A percentile compares a stretch with the other conserved stretches of the same genome.
Conservation (phyloP, 495 filamentous ascomycete species). For the Margaritispora aquatica region DNA sequence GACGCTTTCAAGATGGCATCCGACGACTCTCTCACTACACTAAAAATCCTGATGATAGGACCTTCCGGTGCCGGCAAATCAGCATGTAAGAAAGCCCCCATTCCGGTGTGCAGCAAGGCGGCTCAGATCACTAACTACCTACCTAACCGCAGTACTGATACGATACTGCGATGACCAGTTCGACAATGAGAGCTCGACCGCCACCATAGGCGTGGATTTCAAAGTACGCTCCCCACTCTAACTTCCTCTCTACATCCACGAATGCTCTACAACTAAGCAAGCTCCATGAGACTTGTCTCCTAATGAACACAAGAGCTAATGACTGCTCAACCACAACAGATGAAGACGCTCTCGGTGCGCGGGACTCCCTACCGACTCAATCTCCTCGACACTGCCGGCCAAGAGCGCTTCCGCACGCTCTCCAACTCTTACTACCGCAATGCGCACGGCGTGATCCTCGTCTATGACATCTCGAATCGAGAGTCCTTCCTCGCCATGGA, state of each 20-base stretch:
- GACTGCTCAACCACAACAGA: conserved; percentile 13
- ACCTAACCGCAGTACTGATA: conserved; percentile 28
- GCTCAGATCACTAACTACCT: background rate
- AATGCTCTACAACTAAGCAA: no score
- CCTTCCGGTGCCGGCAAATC: conserved; percentile 49
- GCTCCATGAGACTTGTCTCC: no score
- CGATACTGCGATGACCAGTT: conserved; percentile 55
- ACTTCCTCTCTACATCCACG: no score
- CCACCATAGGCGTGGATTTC: conserved; percentile 58
- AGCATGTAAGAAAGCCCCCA: conserved; percentile 35
- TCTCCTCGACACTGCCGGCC: conserved; percentile 52
- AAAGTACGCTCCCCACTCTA: conserved; percentile 33
- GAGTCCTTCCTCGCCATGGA: conserved; percentile 51
- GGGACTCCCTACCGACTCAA: conserved; percentile 49
- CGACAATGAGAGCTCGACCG: conserved; percentile 48
- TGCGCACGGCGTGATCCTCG: conserved; percentile 52
- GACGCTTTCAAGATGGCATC: conserved; percentile 30
- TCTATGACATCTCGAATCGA: conserved; percentile 52
- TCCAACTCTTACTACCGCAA: conserved; percentile 56
- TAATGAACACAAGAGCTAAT: no score
- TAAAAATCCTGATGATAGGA: conserved; percentile 49
- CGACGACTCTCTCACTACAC: conserved; percentile 41
- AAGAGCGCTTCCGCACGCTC: conserved; percentile 55
- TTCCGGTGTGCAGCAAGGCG: background rate
- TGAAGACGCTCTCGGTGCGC: conserved; percentile 36